Conservation (phyloP, 2,329 filamentous ascomycete genomes). For the Purpureocillium takamizusanense region DNA sequence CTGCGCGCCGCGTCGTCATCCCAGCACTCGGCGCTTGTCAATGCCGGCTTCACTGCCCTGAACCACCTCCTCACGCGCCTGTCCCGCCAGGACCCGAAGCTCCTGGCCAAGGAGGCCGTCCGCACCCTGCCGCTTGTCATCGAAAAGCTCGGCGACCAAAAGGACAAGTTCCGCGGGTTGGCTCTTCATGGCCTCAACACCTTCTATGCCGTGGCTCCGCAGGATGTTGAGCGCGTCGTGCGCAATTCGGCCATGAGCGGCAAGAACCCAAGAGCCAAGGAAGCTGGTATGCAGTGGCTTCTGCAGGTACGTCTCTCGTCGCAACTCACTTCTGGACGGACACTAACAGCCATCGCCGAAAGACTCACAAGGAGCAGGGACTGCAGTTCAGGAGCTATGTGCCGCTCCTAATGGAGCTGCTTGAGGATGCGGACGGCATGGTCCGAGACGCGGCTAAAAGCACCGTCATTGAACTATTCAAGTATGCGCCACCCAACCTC, state of each 20-base stretch:
- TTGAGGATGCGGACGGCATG: constrained; percentile 83
- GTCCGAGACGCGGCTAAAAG: constrained; percentile 79
- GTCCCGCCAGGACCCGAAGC: constrained; percentile 72
- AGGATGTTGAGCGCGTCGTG: constrained; percentile 72
- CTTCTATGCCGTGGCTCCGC: constrained; percentile 59
- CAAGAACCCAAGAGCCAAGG: constrained; percentile 77
- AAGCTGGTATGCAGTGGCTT: constrained; percentile 78
- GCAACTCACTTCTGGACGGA: neutral
- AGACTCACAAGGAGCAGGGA: constrained; percentile 75
- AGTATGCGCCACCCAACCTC: constrained; percentile 29
- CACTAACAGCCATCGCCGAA: neutral
- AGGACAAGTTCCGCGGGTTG: constrained; percentile 72
- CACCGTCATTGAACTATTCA: constrained; percentile 80
- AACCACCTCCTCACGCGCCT: constrained; percentile 82
- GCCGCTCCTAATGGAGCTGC: constrained; percentile 69
- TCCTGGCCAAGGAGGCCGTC: constrained; percentile 59
- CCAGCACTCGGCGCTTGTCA: constrained; percentile 67
- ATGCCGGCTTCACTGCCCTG: constrained; percentile 78
- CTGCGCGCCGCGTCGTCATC: constrained; percentile 67
- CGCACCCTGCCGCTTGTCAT: constrained; percentile 66
- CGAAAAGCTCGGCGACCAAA: constrained; percentile 80
- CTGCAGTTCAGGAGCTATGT: constrained; percentile 80
- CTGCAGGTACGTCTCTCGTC: constrained; percentile 47
- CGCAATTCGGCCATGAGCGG: constrained; percentile 70
- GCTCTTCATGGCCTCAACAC: constrained; percentile 70